Conservation (phyloP, 495 filamentous ascomycete species). For the Chaetomium cochliodes region DNA sequence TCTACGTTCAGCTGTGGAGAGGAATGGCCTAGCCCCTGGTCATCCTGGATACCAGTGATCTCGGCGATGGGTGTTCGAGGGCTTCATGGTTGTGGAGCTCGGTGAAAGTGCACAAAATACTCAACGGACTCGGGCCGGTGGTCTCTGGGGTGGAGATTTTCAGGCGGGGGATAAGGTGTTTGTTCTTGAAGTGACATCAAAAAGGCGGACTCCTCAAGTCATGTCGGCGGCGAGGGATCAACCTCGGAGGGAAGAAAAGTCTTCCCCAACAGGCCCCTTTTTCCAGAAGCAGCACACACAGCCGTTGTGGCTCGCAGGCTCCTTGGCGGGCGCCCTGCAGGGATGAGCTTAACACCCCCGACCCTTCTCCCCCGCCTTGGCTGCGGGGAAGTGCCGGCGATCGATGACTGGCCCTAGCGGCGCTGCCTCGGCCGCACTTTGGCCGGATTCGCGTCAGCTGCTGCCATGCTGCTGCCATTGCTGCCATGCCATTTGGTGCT, state of each 20-base stretch:
- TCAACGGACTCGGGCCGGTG: too few relatives aligned
- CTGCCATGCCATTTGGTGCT: neutral
- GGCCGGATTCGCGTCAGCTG: neutral
- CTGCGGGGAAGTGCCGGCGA: constrained; percentile 6
- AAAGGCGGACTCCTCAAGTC: too few relatives aligned
- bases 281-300: neutral
- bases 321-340: neutral
- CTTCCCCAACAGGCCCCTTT: neutral
- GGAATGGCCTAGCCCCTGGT: constrained; percentile 23
- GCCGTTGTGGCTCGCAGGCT: neutral
- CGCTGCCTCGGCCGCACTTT: constrained; percentile 23
- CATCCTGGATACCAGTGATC: neutral
- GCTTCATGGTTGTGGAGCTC: too few relatives aligned
- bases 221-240: neutral
- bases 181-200: too few relatives aligned
- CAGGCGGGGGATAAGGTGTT: neutral
- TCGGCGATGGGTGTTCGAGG: neutral
- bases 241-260: neutral
- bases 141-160: neutral
- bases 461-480: neutral
- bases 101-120: too few relatives aligned
- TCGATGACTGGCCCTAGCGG: constrained; percentile 10
- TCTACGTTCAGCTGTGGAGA: constrained; percentile 43
- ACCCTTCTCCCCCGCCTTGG: neutral
- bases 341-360: neutral